A percentile compares a stretch with the other conserved stretches of the same genome.
Conservation (phyloP, 2,329 filamentous ascomycete species). For the Pestalotiopsis sp. region DNA sequence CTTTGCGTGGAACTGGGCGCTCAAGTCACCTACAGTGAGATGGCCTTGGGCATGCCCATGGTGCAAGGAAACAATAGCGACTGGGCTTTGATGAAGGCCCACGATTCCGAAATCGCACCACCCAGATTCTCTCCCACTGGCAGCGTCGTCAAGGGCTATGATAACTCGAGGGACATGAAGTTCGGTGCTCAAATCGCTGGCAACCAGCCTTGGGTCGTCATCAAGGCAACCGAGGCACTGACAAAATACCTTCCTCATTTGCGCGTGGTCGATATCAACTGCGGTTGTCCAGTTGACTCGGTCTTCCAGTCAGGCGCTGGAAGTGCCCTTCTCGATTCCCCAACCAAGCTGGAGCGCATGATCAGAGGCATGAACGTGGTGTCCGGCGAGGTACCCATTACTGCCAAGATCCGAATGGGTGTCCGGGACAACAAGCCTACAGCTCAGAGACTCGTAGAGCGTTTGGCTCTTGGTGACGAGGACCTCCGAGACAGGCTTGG, state of each 20-base stretch:
- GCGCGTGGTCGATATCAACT: slow-evolving; percentile 92
- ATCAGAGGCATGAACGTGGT: slow-evolving; percentile 94
- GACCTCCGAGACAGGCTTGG: slow-evolving; percentile 71
- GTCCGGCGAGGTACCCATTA: slow-evolving; percentile 87
- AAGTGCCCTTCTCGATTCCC: slow-evolving; percentile 86
- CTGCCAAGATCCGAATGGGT: slow-evolving; percentile 91
- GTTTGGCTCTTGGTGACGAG: slow-evolving; percentile 76
- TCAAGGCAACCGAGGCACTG: slow-evolving; percentile 84
- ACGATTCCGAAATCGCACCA: slow-evolving; percentile 75
- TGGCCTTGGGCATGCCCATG: slow-evolving; percentile 90
- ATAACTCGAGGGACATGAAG: slow-evolving; percentile 78
- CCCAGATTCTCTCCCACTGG: slow-evolving; percentile 63
- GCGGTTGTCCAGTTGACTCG: slow-evolving; percentile 94
- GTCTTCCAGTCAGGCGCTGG: slow-evolving; percentile 87
- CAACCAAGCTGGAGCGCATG: slow-evolving; percentile 89
- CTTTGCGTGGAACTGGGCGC: slow-evolving; percentile 88
- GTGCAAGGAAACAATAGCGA: slow-evolving; percentile 88
- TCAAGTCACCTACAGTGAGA: slow-evolving; percentile 95
- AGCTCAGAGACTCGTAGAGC: slow-evolving; percentile 78
- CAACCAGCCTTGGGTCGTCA: slow-evolving; percentile 86
- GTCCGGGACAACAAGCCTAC: slow-evolving; percentile 78
- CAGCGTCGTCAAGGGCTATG: slow-evolving; percentile 71
- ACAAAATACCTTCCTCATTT: slow-evolving; percentile 77
- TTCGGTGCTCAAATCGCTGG: slow-evolving; percentile 93
- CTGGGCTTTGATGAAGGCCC: slow-evolving; percentile 93